Conservation (phyloP, 2,329 filamentous ascomycete genomes). For the Fusarium sarcochroum region DNA sequence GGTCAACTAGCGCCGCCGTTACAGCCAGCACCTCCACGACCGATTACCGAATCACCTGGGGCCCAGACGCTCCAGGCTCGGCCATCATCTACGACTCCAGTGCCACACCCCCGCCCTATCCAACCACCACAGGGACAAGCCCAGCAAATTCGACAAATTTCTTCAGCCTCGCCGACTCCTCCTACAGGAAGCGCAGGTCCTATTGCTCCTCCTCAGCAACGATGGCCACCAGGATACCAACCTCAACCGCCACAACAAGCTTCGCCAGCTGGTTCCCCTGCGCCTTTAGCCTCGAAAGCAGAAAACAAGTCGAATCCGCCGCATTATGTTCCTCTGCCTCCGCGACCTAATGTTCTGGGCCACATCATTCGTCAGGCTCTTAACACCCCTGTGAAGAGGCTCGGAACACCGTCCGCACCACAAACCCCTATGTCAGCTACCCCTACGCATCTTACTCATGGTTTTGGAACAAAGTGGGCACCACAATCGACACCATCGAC, state of each 20-base stretch:
- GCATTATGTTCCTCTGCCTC: constrained; percentile 52
- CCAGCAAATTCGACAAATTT: constrained; percentile 50
- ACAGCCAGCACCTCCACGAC: constrained; percentile 53
- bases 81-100: constrained; percentile 52
- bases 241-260: constrained; percentile 50
- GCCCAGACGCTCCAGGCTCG: constrained; percentile 48
- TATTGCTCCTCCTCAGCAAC: constrained; percentile 51
- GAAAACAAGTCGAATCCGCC: constrained; percentile 48
- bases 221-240: constrained; percentile 52
- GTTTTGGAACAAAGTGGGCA: constrained; percentile 71
- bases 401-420: constrained; percentile 52
- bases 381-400: constrained; percentile 52
- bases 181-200: constrained; percentile 41
- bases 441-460: constrained; percentile 50
- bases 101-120: constrained; percentile 54
- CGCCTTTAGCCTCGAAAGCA: constrained; percentile 45
- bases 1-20: constrained; percentile 55
- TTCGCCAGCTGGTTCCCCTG: constrained; percentile 45
- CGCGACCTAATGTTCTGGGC: constrained; percentile 57
- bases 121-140: constrained; percentile 50
- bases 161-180: constrained; percentile 51
- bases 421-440: constrained; percentile 54
- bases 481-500: constrained; percentile 71
- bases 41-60: constrained; percentile 38
- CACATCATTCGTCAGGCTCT: constrained; percentile 59